Percentiles rank a stretch among this genome's conserved stretches.
Conservation (phyloP, 108 stramenopile species). For the Nitzschia putrida region DNA sequence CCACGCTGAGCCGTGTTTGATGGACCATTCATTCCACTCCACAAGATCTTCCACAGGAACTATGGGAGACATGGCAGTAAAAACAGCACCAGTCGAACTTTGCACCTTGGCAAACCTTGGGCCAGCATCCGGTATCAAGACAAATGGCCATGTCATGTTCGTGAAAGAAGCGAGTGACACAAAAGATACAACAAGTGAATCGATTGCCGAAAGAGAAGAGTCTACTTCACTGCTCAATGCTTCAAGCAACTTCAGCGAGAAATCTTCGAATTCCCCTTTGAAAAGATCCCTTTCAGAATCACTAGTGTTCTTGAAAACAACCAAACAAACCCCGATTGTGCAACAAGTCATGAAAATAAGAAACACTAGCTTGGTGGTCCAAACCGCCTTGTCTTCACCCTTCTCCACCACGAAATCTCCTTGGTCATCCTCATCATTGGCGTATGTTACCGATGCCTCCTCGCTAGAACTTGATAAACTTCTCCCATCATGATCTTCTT, state of each 20-base stretch:
- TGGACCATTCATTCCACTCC: slow-evolving; percentile 44
- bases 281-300: background rate
- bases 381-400: background rate
- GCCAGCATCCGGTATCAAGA: slow-evolving; percentile 41
- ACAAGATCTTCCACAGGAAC: slow-evolving; percentile 11
- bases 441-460: too few relatives aligned
- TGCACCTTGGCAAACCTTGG: slow-evolving; percentile 32
- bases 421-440: background rate
- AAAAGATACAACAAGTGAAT: slow-evolving; percentile 3
- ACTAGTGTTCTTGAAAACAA: background rate
- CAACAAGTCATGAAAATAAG: background rate
- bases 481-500: too few relatives aligned
- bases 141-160: slow-evolving; percentile 14
- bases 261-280: background rate
- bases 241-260: background rate
- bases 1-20: slow-evolving; percentile 22
- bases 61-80: slow-evolving; percentile 35
- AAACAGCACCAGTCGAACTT: slow-evolving; percentile 26
- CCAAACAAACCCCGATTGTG: background rate
- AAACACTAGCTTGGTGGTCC: background rate
- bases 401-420: background rate
- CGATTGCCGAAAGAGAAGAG: background rate
- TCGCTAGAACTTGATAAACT: too few relatives aligned
- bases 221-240: background rate
- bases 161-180: background rate